Evolutionary conservation across 352 stramenopile species (phyloP), one percentile per base, ranked within the genome.

Genomic region (Phytophthora vignae): DNA sequence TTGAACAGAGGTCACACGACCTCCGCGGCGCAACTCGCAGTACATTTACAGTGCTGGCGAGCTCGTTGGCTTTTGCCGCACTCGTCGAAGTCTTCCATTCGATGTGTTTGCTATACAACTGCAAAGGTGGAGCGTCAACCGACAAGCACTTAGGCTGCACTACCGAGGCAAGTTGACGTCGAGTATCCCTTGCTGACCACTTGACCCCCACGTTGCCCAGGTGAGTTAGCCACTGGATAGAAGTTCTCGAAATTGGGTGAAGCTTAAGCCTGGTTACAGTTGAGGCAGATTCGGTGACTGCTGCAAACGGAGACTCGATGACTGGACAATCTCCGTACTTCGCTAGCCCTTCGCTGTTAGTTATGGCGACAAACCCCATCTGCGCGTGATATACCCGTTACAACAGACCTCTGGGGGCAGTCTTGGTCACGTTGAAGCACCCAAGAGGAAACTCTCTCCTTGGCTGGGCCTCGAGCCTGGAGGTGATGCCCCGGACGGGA

Each of bases 391-490:
- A 48, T 21, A 17, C 40, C 40, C 40, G 15, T 48, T 48, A 17
- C 12, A 48, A 21, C 27, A 19, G 40, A 11, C 40, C 7, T 48
- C 40, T 48, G 40, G 40, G 40, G 40, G 15, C 40, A 48, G 46
- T 4, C 49, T 54, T 54, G 60, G 4, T 38, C 29, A 53, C 27
- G 25, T 25, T 42, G 49, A 55, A 53, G 40, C 61, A 67, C 58
- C 4, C n/a, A 65, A 29, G 12, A 33, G 46, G 48, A 58, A 67
- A 67, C 60, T 67, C 60, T 67, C 60, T 67, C 59, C 6, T 17
- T 31, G 46, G 19, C 27, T 29, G 27, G 27, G 27, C 27, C 27
- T 29, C 27, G 3, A 29, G 27, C 27, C 40, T 48, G 40, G 40
- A 21, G 40, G 40, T 48, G 40, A 48, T 48, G 40, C 40, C 25